Evolutionary conservation across 257 asterid species (phyloP), one percentile per base, ranked within the genome.

Genomic region (Fraxinus anomala): DNA sequence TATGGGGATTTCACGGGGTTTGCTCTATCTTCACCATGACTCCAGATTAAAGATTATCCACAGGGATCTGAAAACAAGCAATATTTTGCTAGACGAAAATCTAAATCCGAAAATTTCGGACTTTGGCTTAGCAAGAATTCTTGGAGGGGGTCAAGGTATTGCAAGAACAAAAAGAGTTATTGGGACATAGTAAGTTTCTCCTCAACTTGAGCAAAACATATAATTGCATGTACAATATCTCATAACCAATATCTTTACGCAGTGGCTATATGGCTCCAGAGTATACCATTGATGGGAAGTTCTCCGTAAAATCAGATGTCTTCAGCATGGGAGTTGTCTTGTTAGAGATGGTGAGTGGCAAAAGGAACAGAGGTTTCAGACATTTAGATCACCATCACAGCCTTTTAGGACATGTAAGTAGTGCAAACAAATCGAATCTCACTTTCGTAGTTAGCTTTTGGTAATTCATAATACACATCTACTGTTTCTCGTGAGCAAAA

Each of bases 181-280:
- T 17, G 89, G 87, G 23, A 85, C 91, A 30, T 83, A 73, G 88
- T 87, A 82, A 78, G 85, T 37, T 21, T 63, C 24, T 3, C 8
- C 39, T 36, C 34, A 34, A 68, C 11, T 28, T 17, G 7, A n/a
- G 36, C 37, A 17, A 26, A 59, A 8, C 4, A 26, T 19, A 42
- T 33, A 61, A 3, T 11, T 61, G 5, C 10, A 44, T 13, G 19
- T 23, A 37, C 0, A 1, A 5, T n/a, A 70, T 36, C 39, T 66
- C 16, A 47, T 21, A 6, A 42, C 19, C 6, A 6, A 31, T 34
- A 4, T 11, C 31, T 47, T 77, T 31, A 13, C 82, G 54, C 86
- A 88, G 91, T 79, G 89, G 91, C 17, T 88, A 88, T 70, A 88
- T 83, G 85, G 80, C 91, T 72, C 91, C 91, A 2, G 87, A 85